phyloP scores from a whole-genome alignment of 164 flowering plant species.

The Vitis cinerea region DNA sequence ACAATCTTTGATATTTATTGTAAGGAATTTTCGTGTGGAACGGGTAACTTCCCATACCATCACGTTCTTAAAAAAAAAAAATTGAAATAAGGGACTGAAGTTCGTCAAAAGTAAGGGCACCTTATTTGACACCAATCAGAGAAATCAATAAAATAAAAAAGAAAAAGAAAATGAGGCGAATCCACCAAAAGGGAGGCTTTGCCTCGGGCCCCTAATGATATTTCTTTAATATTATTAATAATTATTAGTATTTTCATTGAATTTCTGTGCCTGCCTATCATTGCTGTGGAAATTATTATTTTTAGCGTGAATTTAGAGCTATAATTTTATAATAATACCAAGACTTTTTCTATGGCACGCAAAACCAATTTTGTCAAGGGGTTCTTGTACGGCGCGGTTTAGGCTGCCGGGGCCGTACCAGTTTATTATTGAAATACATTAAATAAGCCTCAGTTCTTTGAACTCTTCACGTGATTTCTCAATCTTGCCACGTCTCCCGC shows the following conservation, averaged over 20 bases:
- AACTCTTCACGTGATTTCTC: slow-evolving; percentile 22
- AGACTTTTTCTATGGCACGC: neutral
- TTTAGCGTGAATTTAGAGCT: neutral
- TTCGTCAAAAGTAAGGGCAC: slow-evolving; percentile 8
- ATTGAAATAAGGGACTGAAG: neutral
- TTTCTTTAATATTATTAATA: neutral
- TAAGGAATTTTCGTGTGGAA: no score
- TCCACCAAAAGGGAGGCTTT: neutral
- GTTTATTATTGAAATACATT: slow-evolving; percentile 12
- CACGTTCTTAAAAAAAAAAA: no score
- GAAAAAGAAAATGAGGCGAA: neutral
- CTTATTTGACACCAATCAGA: slow-evolving; percentile 1
- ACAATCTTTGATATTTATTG: no score
- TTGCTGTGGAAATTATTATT: neutral
- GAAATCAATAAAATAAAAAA: neutral
- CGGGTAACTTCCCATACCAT: no score
- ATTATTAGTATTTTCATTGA: neutral
- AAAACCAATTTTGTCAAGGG: neutral
- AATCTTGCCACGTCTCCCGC: neutral
- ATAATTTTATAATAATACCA: neutral
- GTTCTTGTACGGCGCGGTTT: slow-evolving; percentile 2
- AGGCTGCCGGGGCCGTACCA: slow-evolving; percentile 19
- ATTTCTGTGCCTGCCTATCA: neutral
- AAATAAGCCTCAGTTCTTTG: slow-evolving; percentile 8
- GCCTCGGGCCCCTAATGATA: slow-evolving; percentile 31